Evolutionary conservation across 768 basidiomycete genomes (phyloP), one percentile per base, ranked within the genome.

Genomic region (Grammothele lineata): DNA sequence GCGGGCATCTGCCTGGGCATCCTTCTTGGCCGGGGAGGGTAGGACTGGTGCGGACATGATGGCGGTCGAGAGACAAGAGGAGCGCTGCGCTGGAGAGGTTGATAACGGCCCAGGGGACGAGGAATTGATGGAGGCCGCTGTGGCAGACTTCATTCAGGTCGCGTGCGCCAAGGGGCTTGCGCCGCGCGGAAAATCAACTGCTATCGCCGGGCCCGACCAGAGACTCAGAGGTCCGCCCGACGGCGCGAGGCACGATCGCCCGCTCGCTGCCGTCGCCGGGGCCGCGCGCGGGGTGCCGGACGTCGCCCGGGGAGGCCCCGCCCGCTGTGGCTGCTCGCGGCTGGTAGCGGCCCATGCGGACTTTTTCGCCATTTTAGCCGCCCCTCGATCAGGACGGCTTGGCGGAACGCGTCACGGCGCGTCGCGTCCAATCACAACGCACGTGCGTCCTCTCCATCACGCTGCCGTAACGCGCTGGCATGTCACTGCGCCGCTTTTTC

Each of bases 401-500:
- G n/a, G n/a, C n/a, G n/a, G n/a, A n/a, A n/a, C n/a, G n/a, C 36
- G 37, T 30, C 39, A 7, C 8, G 35, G 35, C 46, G 39, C 8
- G 25, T 39, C 51, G 51, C 51, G 51, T 52, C 46, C 51, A 40
- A 52, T 52, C 51, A 44, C 51, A 26, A 32, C 51, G 42, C 51
- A 52, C 51, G 51, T 52, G 51, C 41, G 51, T 47, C 42, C 45
- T 19, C 18, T 30, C 36, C n/a, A 35, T 51, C n/a, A n/a, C n/a
- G 15, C 19, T 14, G 32, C 19, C 2, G 44, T 42, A 21, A 42
- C 27, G n/a, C n/a, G n/a, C n/a, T n/a, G n/a, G n/a, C n/a, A n/a
- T n/a, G n/a, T n/a, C n/a, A n/a, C n/a, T n/a, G n/a, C n/a, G n/a
- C n/a, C n/a, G n/a, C n/a, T n/a, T n/a, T n/a, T n/a, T n/a, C n/a